Evolutionary conservation across 176 grass and related monocot species (phyloP).

Genomic region (Neostapfia colusana): DNA sequence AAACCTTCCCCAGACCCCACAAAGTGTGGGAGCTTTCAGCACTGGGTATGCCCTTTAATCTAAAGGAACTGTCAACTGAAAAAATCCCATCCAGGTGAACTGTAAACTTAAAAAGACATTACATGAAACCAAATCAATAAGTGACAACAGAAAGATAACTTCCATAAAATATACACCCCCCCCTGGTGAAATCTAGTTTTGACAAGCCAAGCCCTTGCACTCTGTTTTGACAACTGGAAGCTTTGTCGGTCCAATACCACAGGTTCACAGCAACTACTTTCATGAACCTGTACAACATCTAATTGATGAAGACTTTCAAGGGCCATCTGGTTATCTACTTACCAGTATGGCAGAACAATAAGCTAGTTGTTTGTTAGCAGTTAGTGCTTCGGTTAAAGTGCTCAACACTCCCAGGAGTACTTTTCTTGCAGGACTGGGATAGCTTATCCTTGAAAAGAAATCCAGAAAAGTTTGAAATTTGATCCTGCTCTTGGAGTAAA

Average conservation of each 20-base stretch:
- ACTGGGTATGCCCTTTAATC: too few species aligned
- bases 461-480: conserved; percentile 28
- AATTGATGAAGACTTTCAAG: neutral
- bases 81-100: neutral
- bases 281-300: neutral
- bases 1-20: too few species aligned
- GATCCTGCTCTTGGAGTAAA: conserved; percentile 18
- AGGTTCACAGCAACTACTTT: neutral
- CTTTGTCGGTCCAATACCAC: neutral
- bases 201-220: neutral
- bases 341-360: conserved; percentile 28
- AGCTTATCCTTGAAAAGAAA: conserved; percentile 30
- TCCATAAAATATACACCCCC: conserved; percentile 6
- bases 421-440: conserved; percentile 9
- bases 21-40: too few species aligned
- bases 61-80: neutral
- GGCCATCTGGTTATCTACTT: conserved; percentile 19
- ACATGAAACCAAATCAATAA: neutral
- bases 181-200: neutral
- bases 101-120: neutral
- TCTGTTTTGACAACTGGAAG: neutral
- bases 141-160: neutral
- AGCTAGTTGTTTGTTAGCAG: conserved; percentile 36
- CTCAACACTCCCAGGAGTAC: conserved; percentile 11
- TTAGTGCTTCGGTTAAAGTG: conserved; percentile 38